Evolutionary conservation across 768 basidiomycete species (phyloP).

Genomic region (Boletus pseudopeckii): DNA sequence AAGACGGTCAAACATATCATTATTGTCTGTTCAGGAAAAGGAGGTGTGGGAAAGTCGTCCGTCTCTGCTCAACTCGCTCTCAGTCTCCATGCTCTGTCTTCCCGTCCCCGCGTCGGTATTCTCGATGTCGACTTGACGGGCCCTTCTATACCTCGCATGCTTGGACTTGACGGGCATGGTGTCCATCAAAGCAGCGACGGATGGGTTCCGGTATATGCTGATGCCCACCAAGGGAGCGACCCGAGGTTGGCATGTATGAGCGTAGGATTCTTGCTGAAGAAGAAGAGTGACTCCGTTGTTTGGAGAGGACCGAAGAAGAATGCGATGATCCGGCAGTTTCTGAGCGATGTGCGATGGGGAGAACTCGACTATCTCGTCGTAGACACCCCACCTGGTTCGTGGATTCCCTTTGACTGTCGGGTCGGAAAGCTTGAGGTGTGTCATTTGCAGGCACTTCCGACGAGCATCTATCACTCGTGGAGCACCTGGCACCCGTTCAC

Average conservation of each 20-base stretch:
- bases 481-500: constrained; percentile 86
- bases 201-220: constrained; percentile 98
- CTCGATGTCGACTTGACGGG: constrained; percentile 94
- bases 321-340: constrained; percentile 94
- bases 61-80: constrained; percentile 90
- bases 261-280: constrained; percentile 91
- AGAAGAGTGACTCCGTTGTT: constrained; percentile 88
- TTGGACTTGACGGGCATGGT: constrained; percentile 80
- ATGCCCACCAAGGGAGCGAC: constrained; percentile 48
- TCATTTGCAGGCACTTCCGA: constrained; percentile 83
- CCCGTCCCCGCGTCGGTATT: constrained; percentile 74
- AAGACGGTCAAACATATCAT: constrained; percentile 77
- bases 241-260: constrained; percentile 91
- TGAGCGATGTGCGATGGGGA: constrained; percentile 94
- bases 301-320: constrained; percentile 99
- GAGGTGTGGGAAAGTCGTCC: constrained; percentile 98
- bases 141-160: constrained; percentile 93
- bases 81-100: constrained; percentile 69
- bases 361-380: constrained; percentile 89
- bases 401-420: neutral
- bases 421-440: constrained; percentile 4
- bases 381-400: constrained; percentile 93
- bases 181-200: constrained; percentile 94
- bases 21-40: constrained; percentile 93
- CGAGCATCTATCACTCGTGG: constrained; percentile 93